phyloP scores from a whole-genome alignment of 768 basidiomycete species.

The Dioszegia hungarica region DNA sequence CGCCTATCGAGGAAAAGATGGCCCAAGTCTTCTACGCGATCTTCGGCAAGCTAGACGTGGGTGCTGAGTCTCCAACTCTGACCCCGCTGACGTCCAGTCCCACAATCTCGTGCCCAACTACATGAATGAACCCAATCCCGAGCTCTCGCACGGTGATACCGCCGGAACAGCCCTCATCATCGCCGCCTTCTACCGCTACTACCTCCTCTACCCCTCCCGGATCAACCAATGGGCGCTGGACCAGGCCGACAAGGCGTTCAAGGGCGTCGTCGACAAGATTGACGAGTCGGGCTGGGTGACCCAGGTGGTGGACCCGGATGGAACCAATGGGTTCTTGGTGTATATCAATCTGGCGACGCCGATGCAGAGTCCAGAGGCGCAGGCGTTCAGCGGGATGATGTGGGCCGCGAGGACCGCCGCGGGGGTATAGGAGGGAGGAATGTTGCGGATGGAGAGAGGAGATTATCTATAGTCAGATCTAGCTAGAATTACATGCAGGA shows the following conservation, averaged over 20 bases:
- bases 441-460: neutral
- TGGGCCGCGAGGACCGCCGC: constrained; percentile 34
- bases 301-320: constrained; percentile 30
- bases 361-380: constrained; percentile 29
- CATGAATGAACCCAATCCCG: constrained; percentile 8
- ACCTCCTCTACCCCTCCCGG: constrained; percentile 1
- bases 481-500: constrained; percentile 1
- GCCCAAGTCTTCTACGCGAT: constrained; percentile 11
- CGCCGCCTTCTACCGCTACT: constrained; percentile 33
- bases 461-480: neutral
- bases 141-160: constrained; percentile 14
- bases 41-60: constrained; percentile 14
- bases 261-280: constrained; percentile 24
- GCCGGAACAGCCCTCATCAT: constrained; percentile 26
- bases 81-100: neutral
- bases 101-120: constrained; percentile 19
- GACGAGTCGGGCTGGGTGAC: constrained; percentile 23
- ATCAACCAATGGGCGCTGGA: neutral
- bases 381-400: constrained; percentile 31
- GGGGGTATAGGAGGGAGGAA: constrained; percentile 9
- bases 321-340: constrained; percentile 26
- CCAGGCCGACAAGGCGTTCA: constrained; percentile 18
- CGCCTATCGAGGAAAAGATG: neutral
- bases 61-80: neutral
- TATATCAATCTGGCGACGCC: constrained; percentile 9